These are phyloP conservation scores for Neonectria neomacrospora DNA, from an alignment of 2,329 filamentous ascomycete species.

Conservation along the genomic window DNA sequence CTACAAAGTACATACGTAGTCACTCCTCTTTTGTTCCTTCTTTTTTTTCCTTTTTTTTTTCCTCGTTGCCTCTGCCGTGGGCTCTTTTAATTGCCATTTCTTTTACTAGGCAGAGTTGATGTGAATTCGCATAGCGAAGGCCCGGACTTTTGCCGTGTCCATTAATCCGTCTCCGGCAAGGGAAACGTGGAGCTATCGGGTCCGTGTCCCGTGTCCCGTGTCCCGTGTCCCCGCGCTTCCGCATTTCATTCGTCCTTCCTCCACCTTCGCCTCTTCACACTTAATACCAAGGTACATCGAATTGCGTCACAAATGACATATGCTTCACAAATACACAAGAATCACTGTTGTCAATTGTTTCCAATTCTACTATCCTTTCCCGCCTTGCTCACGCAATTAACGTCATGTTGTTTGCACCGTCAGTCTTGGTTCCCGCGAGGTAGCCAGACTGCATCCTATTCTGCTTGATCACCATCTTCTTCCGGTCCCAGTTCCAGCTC, in stretches of 20 bases:
- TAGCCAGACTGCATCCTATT: slow-evolving; percentile 33
- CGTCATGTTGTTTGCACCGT: slow-evolving; percentile 34
- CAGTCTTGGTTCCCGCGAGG: slow-evolving; percentile 43
- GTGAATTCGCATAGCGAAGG: neutral
- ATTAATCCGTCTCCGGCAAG: neutral
- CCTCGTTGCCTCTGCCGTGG: neutral
- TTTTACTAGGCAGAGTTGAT: neutral
- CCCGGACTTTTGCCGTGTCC: neutral
- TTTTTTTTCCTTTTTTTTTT: slow-evolving; percentile 1
- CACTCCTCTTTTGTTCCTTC: slow-evolving; percentile 1
- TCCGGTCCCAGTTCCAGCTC: slow-evolving; percentile 4
- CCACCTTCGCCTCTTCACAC: neutral
- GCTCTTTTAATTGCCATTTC: no score
- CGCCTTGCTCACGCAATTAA: slow-evolving; percentile 6
- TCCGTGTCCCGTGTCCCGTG: no score
- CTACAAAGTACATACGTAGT: no score
- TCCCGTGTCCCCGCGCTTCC: neutral
- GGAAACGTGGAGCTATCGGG: no score
- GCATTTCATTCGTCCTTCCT: neutral
- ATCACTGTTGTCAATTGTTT: slow-evolving; percentile 26
- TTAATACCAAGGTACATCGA: no score
- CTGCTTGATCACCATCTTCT: slow-evolving; percentile 9
- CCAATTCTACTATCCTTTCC: slow-evolving; percentile 24
- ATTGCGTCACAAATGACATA: neutral
- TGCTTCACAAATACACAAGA: no score